Conservation (phyloP, 441 rosid species). For the Brassica balearica region DNA sequence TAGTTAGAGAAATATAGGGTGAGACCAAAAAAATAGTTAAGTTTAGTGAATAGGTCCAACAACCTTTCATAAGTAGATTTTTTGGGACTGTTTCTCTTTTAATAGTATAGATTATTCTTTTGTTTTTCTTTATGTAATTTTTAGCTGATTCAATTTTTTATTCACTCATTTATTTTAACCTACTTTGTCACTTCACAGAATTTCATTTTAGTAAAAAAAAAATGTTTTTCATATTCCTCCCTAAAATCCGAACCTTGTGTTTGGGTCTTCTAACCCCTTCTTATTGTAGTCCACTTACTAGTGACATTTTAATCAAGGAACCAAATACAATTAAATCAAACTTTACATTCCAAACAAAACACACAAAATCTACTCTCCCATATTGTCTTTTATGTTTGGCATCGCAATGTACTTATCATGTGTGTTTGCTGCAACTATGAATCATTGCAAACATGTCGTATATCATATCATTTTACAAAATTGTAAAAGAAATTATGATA, state of each 20-base stretch:
- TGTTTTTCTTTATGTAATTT: neutral
- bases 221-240: neutral
- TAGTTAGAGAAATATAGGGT: no score
- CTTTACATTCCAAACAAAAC: slow-evolving; percentile 13
- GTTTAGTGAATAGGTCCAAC: no score
- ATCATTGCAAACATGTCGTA: slow-evolving; percentile 7
- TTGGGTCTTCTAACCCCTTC: neutral
- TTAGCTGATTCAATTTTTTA: slow-evolving; percentile 8
- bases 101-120: neutral
- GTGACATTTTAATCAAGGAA: neutral
- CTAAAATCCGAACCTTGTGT: neutral
- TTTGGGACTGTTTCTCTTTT: no score
- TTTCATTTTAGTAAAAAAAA: neutral
- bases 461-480: neutral
- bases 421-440: slow-evolving; percentile 19
- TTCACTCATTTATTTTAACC: neutral
- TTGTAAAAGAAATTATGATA: neutral
- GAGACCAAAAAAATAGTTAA: no score
- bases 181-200: slow-evolving; percentile 20
- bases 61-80: no score
- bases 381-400: slow-evolving; percentile 25
- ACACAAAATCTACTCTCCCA: slow-evolving; percentile 13
- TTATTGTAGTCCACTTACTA: neutral
- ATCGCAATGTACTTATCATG: neutral
- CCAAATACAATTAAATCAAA: neutral